Base-by-base conservation (phyloP, 1,139 yeast genomes). In the Eremothecium sinecaudum region DNA sequence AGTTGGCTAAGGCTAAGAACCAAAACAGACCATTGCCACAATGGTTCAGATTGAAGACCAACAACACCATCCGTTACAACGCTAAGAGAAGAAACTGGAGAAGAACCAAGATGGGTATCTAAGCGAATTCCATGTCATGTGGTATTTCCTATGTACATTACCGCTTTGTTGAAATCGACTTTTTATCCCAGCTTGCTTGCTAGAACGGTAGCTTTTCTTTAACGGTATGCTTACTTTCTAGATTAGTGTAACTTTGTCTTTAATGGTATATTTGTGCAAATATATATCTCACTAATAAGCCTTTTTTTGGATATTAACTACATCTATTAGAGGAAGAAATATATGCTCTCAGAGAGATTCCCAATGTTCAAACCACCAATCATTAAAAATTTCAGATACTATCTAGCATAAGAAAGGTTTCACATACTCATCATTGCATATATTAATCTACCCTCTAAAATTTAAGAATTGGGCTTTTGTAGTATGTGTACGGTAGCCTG, bases 1-100 rank as follows among this genome's bases (percentile, higher is more conserved):
- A 86, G 80, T 80, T 92, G 71, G 96, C 95, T 67, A 90, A 90
- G 81, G 97, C 96, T 67, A 79, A 79, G 69, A 90, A 87, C 76
- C 95, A 86, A 75, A 90, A 87, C 92, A 84, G 98, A 78, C 96
- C 97, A 67, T 81, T 92, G 69, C 98, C 99, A 64, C 96, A 90
- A 75, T 92, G 97, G 97, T 76, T 87, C 82, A 84, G 98, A 75
- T 79, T 90, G 73, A 90, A 87, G 81, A 86, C 98, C 68, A 79
- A 73, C 71, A 87, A 86, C 93, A 86, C 79, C 62, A 81, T 90
- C 78, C 83, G 90, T 78, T 90, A 87, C 87, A 90, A 90, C 75
- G 93, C 95, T 66, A 90, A 90, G 87, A 86, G 97, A 83, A 82
- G 98, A 79, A 94, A 92, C 93, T 92, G 99, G 99, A 90, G 96